Percentiles rank a stretch among this genome's conserved stretches.
These are phyloP conservation scores for Penicillium cataractarum DNA, from an alignment of 495 filamentous ascomycete species.

Conservation along the genomic window DNA sequence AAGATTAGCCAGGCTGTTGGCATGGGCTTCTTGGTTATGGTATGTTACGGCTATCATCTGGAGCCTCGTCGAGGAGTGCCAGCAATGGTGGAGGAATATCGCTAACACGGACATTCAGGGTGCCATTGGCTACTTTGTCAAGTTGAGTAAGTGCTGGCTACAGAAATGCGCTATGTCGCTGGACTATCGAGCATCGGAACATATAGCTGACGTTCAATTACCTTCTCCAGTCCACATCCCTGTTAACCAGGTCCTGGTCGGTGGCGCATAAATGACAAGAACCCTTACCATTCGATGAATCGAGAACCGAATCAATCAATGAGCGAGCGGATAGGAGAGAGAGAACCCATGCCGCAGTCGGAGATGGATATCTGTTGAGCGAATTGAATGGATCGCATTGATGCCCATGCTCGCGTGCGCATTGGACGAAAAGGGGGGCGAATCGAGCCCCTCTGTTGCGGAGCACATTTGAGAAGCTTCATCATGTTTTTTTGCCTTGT, in stretches of 20 bases:
- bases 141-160: conserved; percentile 70
- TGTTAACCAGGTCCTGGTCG: conserved; percentile 82
- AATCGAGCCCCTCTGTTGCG: not conserved
- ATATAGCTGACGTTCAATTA: not conserved
- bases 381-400: not conserved
- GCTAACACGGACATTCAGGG: conserved; percentile 33
- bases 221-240: conserved; percentile 69
- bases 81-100: not conserved
- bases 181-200: not conserved
- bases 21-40: conserved; percentile 88
- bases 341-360: not conserved
- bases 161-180: not conserved
- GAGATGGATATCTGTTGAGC: not conserved
- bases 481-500: conserved; percentile 21
- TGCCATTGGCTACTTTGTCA: conserved; percentile 86
- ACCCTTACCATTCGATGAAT: conserved; percentile 3
- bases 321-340: not conserved
- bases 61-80: not conserved
- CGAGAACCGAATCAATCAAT: not conserved
- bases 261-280: conserved; percentile 56
- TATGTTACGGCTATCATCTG: conserved; percentile 34
- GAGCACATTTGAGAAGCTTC: not conserved
- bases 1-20: conserved; percentile 96
- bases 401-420: conserved; percentile 7
- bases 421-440: conserved; percentile 6